Percentiles rank a stretch among this genome's conserved stretches.
Evolutionary conservation across 2,329 filamentous ascomycete species (phyloP).

Genomic region (Hypomyces rosellus): DNA sequence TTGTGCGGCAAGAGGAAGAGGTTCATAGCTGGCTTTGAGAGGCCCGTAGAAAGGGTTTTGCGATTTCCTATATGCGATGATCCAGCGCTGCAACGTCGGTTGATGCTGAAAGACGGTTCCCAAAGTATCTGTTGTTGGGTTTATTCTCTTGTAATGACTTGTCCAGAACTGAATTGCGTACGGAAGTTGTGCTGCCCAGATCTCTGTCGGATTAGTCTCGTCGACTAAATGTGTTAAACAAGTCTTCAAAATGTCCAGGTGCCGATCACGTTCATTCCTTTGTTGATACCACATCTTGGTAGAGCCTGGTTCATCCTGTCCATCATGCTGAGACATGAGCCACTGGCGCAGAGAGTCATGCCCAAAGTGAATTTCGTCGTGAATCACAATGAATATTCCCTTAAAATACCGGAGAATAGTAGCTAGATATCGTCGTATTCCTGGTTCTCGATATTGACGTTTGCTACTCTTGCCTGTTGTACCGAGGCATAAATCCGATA

Average conservation of each 20-base stretch:
- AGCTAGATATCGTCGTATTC: not conserved
- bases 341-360: not conserved
- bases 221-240: not conserved
- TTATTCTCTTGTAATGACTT: not conserved
- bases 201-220: not conserved
- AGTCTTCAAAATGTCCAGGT: not conserved
- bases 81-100: not conserved
- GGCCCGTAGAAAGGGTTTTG: not conserved
- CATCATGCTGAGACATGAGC: not conserved
- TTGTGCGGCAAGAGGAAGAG: not conserved
- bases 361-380: not conserved
- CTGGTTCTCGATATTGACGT: not conserved
- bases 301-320: not conserved
- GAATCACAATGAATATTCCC: not conserved
- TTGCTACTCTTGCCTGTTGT: not conserved
- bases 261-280: not conserved
- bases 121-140: not conserved
- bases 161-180: constrained; percentile 2
- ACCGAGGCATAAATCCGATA: not conserved
- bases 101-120: not conserved
- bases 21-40: not conserved
- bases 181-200: not conserved
- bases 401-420: not conserved
- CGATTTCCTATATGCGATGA: not conserved
- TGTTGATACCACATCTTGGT: not conserved